Evolutionary conservation across 257 asterid species (phyloP).

Genomic region (Henckelia pumila): DNA sequence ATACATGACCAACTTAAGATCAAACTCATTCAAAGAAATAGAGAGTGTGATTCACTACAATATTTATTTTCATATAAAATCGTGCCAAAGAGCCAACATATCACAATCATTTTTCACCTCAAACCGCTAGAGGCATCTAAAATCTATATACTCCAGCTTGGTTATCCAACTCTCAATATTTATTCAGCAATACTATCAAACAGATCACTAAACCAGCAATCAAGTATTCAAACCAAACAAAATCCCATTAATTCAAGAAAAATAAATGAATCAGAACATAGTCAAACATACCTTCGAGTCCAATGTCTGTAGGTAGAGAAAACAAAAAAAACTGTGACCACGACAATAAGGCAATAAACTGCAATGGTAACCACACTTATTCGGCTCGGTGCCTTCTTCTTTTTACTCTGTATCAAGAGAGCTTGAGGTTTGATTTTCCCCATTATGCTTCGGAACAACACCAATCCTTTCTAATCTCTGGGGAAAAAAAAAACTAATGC

Average conservation of each 20-base stretch:
- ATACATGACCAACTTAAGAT: not conserved
- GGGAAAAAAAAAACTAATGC: conserved; percentile 25
- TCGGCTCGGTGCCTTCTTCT: conserved; percentile 54
- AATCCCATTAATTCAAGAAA: not conserved
- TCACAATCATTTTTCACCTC: not conserved
- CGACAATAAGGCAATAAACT: conserved; percentile 36
- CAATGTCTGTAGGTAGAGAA: conserved; percentile 47
- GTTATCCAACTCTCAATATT: conserved; percentile 7
- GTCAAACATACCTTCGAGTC: conserved; percentile 46
- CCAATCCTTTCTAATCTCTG: conserved; percentile 34
- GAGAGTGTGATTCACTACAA: conserved; percentile 1
- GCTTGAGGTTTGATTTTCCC: conserved; percentile 65
- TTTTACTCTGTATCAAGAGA: conserved; percentile 57
- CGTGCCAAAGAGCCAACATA: conserved; percentile 18
- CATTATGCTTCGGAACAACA: conserved; percentile 32
- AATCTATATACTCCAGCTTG: conserved; percentile 11
- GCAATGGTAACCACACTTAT: conserved; percentile 40
- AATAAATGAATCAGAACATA: not conserved
- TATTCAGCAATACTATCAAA: conserved; percentile 6
- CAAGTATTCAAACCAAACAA: conserved; percentile 9
- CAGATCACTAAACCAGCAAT: not conserved
- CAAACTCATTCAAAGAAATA: not conserved
- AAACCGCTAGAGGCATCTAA: conserved; percentile 7
- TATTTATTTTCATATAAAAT: not conserved
- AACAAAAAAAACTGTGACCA: conserved; percentile 40